Evolutionary conservation across 192 early-diverging fungal genomes (phyloP).

Genomic region (Coemansia sp.): DNA sequence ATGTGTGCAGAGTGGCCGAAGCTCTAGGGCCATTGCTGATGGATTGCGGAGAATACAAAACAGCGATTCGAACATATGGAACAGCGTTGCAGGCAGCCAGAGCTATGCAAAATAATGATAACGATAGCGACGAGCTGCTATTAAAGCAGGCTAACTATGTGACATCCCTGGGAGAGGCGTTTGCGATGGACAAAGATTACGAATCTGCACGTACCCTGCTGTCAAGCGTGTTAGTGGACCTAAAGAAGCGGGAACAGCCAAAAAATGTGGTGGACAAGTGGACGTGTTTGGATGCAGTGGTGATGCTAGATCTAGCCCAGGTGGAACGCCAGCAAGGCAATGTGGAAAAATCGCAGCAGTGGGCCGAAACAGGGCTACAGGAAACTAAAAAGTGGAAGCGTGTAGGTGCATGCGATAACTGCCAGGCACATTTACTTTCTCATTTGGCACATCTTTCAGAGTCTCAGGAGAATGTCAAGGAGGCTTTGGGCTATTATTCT

Average conservation of each 20-base stretch:
- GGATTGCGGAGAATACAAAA: not conserved
- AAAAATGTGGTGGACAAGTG: constrained; percentile 8
- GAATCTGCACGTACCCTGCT: constrained; percentile 22
- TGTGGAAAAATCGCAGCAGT: constrained; percentile 12
- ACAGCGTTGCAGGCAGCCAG: constrained; percentile 26
- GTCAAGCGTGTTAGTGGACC: constrained; percentile 25
- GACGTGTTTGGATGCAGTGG: constrained; percentile 49
- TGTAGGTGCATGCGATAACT: constrained; percentile 38
- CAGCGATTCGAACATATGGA: constrained; percentile 21
- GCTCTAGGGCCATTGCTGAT: constrained; percentile 32
- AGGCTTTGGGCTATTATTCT: not conserved
- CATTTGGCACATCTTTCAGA: constrained; percentile 18
- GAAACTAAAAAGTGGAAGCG: not conserved
- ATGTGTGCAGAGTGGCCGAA: constrained; percentile 17
- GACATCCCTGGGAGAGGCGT: constrained; percentile 42
- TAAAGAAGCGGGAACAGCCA: constrained; percentile 8
- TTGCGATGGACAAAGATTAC: constrained; percentile 37
- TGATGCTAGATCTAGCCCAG: constrained; percentile 50
- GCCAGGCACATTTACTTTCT: constrained; percentile 27
- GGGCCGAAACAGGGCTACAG: constrained; percentile 21
- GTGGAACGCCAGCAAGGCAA: constrained; percentile 7
- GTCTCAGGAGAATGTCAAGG: not conserved
- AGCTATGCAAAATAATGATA: not conserved
- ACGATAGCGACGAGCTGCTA: constrained; percentile 11
- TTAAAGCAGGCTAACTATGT: constrained; percentile 25